phyloP scores from a whole-genome alignment of 2,329 filamentous ascomycete genomes.

The Nigrograna mackinnonii region DNA sequence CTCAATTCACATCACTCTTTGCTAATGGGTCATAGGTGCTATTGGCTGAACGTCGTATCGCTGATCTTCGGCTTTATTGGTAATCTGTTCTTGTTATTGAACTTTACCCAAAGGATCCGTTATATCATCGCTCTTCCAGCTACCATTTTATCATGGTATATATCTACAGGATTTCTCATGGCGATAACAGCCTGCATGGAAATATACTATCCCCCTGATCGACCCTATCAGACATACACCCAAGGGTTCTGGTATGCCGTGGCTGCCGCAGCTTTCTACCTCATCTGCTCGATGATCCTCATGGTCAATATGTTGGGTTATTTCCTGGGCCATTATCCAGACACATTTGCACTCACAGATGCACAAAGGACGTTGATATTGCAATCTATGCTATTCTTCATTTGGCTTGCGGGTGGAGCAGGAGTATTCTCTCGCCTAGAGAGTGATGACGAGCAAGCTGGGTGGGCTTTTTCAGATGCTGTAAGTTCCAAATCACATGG shows the following conservation, averaged over 20 bases:
- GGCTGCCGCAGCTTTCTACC: slow-evolving; percentile 76
- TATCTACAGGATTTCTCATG: slow-evolving; percentile 57
- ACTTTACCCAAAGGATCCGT: slow-evolving; percentile 79
- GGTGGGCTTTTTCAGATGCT: slow-evolving; percentile 75
- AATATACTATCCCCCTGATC: slow-evolving; percentile 56
- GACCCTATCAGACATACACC: slow-evolving; percentile 60
- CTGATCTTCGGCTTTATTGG: slow-evolving; percentile 75
- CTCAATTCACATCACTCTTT: too few relatives aligned
- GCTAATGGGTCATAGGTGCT: slow-evolving; percentile 58
- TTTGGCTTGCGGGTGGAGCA: slow-evolving; percentile 77
- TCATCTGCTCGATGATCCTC: slow-evolving; percentile 73
- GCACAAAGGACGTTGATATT: slow-evolving; percentile 84
- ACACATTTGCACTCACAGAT: slow-evolving; percentile 74
- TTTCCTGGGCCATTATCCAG: slow-evolving; percentile 69
- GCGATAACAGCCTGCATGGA: slow-evolving; percentile 69
- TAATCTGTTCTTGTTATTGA: slow-evolving; percentile 81
- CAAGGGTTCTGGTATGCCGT: slow-evolving; percentile 85
- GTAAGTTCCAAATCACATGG: slow-evolving; percentile 7
- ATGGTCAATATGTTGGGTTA: slow-evolving; percentile 78
- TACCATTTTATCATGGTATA: slow-evolving; percentile 79
- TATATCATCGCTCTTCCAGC: slow-evolving; percentile 82
- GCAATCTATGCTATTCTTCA: slow-evolving; percentile 79
- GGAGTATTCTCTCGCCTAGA: slow-evolving; percentile 72
- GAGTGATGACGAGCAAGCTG: slow-evolving; percentile 31
- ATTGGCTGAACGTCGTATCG: slow-evolving; percentile 76